phyloP scores from a whole-genome alignment of 2,329 filamentous ascomycete genomes.

The Macrophomina tecta region DNA sequence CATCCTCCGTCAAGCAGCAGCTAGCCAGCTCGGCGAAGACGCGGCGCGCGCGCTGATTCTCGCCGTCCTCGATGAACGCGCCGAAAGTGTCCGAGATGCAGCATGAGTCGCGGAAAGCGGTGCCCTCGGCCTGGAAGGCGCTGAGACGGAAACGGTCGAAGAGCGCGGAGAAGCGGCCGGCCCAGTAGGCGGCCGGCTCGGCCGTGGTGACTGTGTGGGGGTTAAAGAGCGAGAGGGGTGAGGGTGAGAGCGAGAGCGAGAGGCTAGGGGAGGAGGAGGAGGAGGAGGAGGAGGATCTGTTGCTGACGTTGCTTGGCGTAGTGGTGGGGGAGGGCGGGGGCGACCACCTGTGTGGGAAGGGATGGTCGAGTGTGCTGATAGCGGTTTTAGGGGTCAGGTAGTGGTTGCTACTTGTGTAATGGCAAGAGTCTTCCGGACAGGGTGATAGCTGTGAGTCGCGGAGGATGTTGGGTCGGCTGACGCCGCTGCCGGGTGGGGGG shows the following conservation, averaged over 20 bases:
- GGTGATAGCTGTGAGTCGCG: slow-evolving; percentile 14
- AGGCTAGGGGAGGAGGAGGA: not conserved
- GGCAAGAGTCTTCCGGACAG: not conserved
- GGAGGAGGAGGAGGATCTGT: not conserved
- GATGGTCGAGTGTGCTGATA: not conserved
- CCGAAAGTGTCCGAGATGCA: not conserved
- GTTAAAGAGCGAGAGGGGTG: not conserved
- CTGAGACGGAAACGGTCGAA: slow-evolving; percentile 62
- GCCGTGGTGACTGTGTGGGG: slow-evolving; percentile 38
- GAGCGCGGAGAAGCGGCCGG: slow-evolving; percentile 64
- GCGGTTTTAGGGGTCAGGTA: not conserved
- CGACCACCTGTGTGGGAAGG: not conserved
- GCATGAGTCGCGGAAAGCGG: slow-evolving; percentile 66
- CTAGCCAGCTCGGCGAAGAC: slow-evolving; percentile 45
- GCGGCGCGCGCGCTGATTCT: slow-evolving; percentile 38
- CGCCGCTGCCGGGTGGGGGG: not conserved
- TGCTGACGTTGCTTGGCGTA: not conserved
- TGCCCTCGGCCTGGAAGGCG: slow-evolving; percentile 56
- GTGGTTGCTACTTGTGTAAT: too few species aligned
- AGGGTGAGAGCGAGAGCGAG: not conserved
- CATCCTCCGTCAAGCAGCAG: slow-evolving; percentile 44
- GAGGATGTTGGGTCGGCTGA: slow-evolving; percentile 8
- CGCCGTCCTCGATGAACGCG: slow-evolving; percentile 59
- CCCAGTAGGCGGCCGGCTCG: slow-evolving; percentile 62
- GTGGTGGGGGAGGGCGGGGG: not conserved